Evolutionary conservation across 2,329 filamentous ascomycete species (phyloP).

Genomic region (Acrodontium crateriforme): DNA sequence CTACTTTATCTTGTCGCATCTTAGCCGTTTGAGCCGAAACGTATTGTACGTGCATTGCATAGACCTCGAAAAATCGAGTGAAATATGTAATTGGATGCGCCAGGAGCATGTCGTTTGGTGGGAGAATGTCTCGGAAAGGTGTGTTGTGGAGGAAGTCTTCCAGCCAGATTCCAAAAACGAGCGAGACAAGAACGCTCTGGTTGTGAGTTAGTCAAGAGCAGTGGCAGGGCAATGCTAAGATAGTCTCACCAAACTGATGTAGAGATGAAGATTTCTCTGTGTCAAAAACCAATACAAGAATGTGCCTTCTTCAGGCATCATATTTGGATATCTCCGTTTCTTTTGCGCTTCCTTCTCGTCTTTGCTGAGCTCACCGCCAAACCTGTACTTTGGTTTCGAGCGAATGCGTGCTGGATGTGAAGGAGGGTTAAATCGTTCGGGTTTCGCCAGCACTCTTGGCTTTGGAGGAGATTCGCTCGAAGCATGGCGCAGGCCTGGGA

Average conservation of each 20-base stretch:
- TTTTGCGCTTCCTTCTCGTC: constrained; percentile 54
- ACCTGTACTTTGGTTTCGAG: constrained; percentile 43
- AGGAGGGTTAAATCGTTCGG: constrained; percentile 78
- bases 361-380: constrained; percentile 61
- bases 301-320: constrained; percentile 73
- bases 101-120: constrained; percentile 53
- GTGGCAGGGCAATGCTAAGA: background rate
- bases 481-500: constrained; percentile 14
- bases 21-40: constrained; percentile 54
- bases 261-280: constrained; percentile 60
- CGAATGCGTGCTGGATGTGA: constrained; percentile 66
- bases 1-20: constrained; percentile 56
- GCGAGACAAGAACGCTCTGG: constrained; percentile 51
- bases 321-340: constrained; percentile 66
- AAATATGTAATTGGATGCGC: constrained; percentile 56
- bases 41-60: constrained; percentile 63
- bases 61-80: constrained; percentile 53
- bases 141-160: constrained; percentile 69
- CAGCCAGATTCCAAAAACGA: constrained; percentile 60
- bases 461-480: constrained; percentile 32
- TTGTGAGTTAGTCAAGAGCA: constrained; percentile 1
- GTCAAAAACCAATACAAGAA: constrained; percentile 77
- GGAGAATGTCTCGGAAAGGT: constrained; percentile 66
- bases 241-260: constrained; percentile 72
- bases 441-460: constrained; percentile 66